phyloP scores from a whole-genome alignment of 140 eudicot genomes.

The Flaveria floridana region DNA sequence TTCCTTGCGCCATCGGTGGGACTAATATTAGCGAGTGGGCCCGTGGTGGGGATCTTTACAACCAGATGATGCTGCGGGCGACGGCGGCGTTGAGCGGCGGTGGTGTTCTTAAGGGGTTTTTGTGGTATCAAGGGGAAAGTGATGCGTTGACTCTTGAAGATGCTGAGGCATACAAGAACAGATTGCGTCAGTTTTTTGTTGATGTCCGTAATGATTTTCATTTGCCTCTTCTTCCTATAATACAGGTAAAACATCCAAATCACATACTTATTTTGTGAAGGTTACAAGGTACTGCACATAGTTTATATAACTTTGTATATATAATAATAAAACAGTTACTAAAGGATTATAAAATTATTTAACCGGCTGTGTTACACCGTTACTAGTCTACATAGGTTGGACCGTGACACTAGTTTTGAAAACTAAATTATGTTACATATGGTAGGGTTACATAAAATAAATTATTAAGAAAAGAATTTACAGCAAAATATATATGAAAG shows the following conservation, averaged over 20 bases:
- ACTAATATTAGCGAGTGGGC: conserved; percentile 76
- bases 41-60: conserved; percentile 56
- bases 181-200: conserved; percentile 47
- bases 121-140: conserved; percentile 92
- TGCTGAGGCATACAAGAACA: conserved; percentile 52
- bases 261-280: background rate
- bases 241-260: conserved; percentile 46
- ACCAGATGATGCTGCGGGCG: conserved; percentile 49
- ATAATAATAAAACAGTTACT: no score
- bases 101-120: conserved; percentile 54
- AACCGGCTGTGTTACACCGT: no score
- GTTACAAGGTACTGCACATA: background rate
- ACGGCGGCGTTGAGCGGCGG: conserved; percentile 53
- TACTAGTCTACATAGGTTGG: no score
- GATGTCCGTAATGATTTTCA: conserved; percentile 53
- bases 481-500: no score
- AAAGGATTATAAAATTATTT: no score
- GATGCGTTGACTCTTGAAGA: conserved; percentile 54
- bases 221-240: conserved; percentile 53
- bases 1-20: conserved; percentile 91
- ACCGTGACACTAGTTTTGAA: no score
- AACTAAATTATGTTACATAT: no score
- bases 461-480: no score
- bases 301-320: no score
- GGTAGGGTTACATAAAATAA: no score